A percentile compares a stretch with the other conserved stretches of the same genome.
Evolutionary conservation across 768 basidiomycete genomes (phyloP).

Genomic region (Boletus vermiculosoides): DNA sequence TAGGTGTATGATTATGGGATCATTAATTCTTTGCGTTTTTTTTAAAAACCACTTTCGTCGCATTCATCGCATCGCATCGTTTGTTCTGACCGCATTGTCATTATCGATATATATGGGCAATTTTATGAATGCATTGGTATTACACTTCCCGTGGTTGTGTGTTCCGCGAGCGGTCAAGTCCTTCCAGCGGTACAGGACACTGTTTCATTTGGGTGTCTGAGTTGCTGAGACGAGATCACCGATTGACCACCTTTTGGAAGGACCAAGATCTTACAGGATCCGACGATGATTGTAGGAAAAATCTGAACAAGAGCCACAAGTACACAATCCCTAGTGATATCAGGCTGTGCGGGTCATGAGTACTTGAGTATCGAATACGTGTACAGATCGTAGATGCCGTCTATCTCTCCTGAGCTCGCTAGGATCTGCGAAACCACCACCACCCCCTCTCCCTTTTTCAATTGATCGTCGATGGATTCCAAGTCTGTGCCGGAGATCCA

Average conservation of each 20-base stretch:
- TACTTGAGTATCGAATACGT: neutral
- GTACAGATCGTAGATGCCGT: constrained; percentile 5
- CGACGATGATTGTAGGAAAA: neutral
- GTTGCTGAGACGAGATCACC: neutral
- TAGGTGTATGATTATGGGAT: constrained; percentile 28
- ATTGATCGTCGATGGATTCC: neutral
- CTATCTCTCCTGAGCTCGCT: neutral
- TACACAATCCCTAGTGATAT: neutral
- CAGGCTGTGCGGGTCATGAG: neutral
- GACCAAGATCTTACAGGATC: neutral
- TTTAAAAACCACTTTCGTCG: neutral
- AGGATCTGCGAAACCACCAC: neutral
- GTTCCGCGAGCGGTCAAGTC: neutral
- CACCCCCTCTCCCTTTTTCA: neutral
- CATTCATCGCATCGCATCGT: neutral
- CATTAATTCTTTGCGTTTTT: neutral
- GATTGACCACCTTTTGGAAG: no score
- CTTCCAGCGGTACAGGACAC: neutral
- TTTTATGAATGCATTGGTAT: constrained; percentile 11
- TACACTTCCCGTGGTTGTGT: neutral
- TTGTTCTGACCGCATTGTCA: constrained; percentile 3
- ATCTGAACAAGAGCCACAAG: neutral
- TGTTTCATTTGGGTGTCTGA: neutral
- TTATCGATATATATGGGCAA: constrained; percentile 29
- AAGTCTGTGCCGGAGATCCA: neutral